phyloP scores from a whole-genome alignment of 768 basidiomycete genomes.

The Asterophora parasitica region DNA sequence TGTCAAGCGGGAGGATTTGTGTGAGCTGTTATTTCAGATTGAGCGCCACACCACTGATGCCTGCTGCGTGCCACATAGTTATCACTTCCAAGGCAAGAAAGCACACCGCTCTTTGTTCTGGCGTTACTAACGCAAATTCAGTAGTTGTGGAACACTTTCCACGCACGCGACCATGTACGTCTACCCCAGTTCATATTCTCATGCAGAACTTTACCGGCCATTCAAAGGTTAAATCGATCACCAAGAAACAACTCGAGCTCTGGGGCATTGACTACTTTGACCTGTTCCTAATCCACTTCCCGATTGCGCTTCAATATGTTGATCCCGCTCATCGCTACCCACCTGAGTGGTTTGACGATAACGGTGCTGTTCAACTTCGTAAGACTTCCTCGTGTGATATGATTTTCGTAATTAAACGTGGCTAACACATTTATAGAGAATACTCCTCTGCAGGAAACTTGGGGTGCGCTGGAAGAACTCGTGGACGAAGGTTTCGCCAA shows the following conservation, averaged over 20 bases:
- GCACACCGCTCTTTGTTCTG: not conserved
- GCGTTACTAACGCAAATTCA: not conserved
- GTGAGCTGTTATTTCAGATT: constrained; percentile 36
- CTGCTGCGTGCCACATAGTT: constrained; percentile 33
- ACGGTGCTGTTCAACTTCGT: constrained; percentile 65
- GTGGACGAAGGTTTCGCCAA: constrained; percentile 65
- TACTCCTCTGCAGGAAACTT: constrained; percentile 76
- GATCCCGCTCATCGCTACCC: constrained; percentile 74
- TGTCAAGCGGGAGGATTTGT: constrained; percentile 84
- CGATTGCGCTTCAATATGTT: constrained; percentile 75
- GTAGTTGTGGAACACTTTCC: constrained; percentile 87
- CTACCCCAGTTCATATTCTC: constrained; percentile 11
- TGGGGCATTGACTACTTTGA: constrained; percentile 90
- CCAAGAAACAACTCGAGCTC: constrained; percentile 62
- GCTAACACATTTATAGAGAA: constrained; percentile 34
- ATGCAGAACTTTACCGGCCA: not conserved
- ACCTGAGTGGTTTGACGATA: constrained; percentile 76
- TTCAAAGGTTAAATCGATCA: constrained; percentile 45
- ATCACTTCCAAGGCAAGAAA: constrained; percentile 72
- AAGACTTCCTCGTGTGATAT: constrained; percentile 18
- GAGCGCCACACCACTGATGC: constrained; percentile 1
- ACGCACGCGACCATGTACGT: constrained; percentile 69
- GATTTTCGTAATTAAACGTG: not conserved
- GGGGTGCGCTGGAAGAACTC: constrained; percentile 77
- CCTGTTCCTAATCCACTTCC: constrained; percentile 82